phyloP scores from a whole-genome alignment of 2,329 filamentous ascomycete species.

The Leptodontidium sp. region DNA sequence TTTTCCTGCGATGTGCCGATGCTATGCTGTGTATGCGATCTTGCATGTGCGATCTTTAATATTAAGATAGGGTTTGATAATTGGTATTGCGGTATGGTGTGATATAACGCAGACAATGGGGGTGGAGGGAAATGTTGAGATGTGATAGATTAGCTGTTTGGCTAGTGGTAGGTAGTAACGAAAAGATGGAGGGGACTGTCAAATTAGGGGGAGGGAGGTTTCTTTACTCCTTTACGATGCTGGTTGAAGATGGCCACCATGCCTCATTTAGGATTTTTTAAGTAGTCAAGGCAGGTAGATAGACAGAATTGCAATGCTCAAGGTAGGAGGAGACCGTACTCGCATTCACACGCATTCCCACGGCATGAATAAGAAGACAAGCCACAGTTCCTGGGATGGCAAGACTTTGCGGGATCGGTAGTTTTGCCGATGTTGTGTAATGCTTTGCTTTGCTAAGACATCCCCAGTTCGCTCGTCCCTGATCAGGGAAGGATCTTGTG shows the following conservation, averaged over 20 bases:
- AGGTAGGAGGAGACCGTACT: neutral
- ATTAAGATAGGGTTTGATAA: neutral
- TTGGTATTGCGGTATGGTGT: neutral
- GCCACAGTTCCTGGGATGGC: constrained; percentile 3
- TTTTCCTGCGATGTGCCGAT: constrained; percentile 1
- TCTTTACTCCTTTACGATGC: neutral
- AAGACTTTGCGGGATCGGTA: constrained; percentile 14
- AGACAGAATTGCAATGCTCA: neutral
- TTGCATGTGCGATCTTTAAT: neutral
- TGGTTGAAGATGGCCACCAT: neutral
- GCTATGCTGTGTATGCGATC: too few relatives aligned
- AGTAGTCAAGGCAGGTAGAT: neutral
- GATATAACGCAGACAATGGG: neutral
- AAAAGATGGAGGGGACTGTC: neutral
- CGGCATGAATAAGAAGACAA: neutral
- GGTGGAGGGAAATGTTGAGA: neutral
- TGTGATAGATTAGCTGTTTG: neutral
- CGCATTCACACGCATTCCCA: neutral
- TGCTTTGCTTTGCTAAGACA: neutral
- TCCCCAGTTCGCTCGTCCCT: too few relatives aligned
- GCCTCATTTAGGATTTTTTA: neutral
- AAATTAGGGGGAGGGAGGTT: neutral
- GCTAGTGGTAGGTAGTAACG: neutral
- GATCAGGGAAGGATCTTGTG: neutral
- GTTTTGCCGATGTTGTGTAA: constrained; percentile 16